Evolutionary conservation across 1,284 basidiomycete species (phyloP).

Genomic region (Kalmanozyma brasiliensis): DNA sequence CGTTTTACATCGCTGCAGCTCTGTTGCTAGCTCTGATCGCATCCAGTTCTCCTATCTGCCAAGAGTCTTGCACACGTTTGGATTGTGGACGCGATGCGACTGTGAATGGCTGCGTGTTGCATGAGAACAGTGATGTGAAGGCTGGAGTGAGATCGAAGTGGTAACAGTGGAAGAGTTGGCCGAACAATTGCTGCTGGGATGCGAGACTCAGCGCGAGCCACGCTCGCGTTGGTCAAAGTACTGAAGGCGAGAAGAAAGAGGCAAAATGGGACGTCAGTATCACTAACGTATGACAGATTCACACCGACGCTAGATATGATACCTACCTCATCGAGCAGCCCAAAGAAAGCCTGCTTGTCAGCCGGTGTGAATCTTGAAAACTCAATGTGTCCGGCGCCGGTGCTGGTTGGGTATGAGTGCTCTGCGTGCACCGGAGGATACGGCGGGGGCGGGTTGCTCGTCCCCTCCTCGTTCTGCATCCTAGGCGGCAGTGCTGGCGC

Average conservation of each 20-base stretch:
- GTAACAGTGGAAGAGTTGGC: background rate
- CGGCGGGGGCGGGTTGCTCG: constrained; percentile 46
- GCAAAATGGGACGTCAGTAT: background rate
- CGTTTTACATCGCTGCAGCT: background rate
- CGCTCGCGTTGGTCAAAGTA: constrained; percentile 41
- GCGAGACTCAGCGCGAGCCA: constrained; percentile 19
- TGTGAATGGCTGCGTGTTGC: constrained; percentile 10
- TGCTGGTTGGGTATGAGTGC: constrained; percentile 22
- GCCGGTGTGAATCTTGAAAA: constrained; percentile 56
- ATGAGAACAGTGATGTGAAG: too few relatives aligned
- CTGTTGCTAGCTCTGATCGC: constrained; percentile 11
- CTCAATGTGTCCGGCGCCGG: constrained; percentile 36
- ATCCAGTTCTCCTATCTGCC: constrained; percentile 14
- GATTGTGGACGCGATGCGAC: too few relatives aligned
- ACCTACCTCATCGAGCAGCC: constrained; percentile 56
- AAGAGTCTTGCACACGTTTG: too few relatives aligned
- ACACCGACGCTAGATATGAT: background rate
- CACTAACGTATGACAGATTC: background rate
- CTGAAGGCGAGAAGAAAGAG: background rate
- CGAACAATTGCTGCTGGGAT: too few relatives aligned
- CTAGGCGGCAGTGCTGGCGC: constrained; percentile 44
- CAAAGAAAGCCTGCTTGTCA: constrained; percentile 60
- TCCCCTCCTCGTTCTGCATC: constrained; percentile 57
- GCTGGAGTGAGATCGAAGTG: background rate
- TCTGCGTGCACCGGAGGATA: constrained; percentile 33